These are phyloP conservation scores for Centrapalus pauciflorus DNA, from an alignment of 129 eudicot species.

Conservation along the genomic window DNA sequence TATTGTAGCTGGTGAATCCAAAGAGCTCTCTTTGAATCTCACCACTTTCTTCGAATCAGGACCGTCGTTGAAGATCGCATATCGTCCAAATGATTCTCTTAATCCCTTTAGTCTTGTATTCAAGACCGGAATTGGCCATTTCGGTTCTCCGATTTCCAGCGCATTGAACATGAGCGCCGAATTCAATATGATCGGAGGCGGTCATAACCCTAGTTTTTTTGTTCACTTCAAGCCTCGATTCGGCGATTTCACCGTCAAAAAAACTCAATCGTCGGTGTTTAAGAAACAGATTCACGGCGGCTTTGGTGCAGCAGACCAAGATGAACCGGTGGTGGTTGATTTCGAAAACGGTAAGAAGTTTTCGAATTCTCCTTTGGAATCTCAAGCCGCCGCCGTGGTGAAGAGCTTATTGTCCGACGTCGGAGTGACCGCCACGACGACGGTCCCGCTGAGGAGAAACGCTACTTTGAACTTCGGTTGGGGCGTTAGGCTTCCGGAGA, in stretches of 20 bases:
- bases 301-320: constrained; percentile 22
- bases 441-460: constrained; percentile 43
- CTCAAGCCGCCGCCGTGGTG: constrained; percentile 34
- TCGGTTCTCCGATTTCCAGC: constrained; percentile 71
- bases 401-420: constrained; percentile 30
- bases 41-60: constrained; percentile 68
- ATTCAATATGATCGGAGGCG: constrained; percentile 35
- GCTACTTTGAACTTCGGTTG: constrained; percentile 68
- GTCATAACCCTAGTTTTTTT: constrained; percentile 60
- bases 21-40: constrained; percentile 63
- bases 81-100: constrained; percentile 67
- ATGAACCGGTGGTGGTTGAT: constrained; percentile 21
- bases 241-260: constrained; percentile 68
- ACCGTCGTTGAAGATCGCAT: constrained; percentile 57
- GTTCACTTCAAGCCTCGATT: constrained; percentile 71
- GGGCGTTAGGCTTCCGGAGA: constrained; percentile 63
- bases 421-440: constrained; percentile 51
- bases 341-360: constrained; percentile 28
- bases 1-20: constrained; percentile 69
- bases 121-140: constrained; percentile 75
- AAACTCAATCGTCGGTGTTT: constrained; percentile 49
- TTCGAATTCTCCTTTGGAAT: constrained; percentile 19
- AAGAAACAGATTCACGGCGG: neutral
- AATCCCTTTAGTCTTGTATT: constrained; percentile 60
- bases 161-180: constrained; percentile 80